phyloP scores from a whole-genome alignment of 768 basidiomycete genomes.

The Panaeolus papilionaceus region DNA sequence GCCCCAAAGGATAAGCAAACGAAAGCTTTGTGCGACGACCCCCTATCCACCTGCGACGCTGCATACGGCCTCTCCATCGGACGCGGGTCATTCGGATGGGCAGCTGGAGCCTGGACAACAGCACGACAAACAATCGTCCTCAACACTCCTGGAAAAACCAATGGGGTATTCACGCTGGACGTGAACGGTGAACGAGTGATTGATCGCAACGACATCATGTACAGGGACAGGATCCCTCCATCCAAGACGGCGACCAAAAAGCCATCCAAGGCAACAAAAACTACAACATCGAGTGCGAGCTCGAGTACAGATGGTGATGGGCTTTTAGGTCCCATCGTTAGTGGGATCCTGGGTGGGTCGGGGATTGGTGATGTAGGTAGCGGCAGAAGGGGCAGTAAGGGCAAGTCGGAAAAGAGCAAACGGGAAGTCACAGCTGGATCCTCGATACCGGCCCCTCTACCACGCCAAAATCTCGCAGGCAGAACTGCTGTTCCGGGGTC shows the following conservation, averaged over 20 bases:
- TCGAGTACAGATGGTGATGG: slow-evolving; percentile 20
- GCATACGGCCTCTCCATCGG: slow-evolving; percentile 79
- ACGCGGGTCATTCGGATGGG: slow-evolving; percentile 71
- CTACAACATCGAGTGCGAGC: slow-evolving; percentile 20
- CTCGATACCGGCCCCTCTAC: not conserved
- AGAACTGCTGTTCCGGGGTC: not conserved
- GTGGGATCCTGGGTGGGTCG: slow-evolving; percentile 26
- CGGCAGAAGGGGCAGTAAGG: slow-evolving; percentile 4
- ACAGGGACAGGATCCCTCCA: slow-evolving; percentile 46
- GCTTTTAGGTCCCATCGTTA: slow-evolving; percentile 29
- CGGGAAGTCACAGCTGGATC: not conserved
- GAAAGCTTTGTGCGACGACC: slow-evolving; percentile 58
- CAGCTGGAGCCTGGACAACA: slow-evolving; percentile 71
- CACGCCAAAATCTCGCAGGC: not conserved
- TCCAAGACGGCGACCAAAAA: slow-evolving; percentile 21
- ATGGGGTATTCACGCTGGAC: slow-evolving; percentile 68
- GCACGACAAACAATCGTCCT: slow-evolving; percentile 72
- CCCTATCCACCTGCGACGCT: slow-evolving; percentile 65
- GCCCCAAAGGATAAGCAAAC: slow-evolving; percentile 78
- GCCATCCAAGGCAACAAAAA: slow-evolving; percentile 11
- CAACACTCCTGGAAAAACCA: slow-evolving; percentile 75
- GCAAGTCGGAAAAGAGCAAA: not conserved
- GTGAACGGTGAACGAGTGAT: slow-evolving; percentile 68
- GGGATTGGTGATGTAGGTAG: slow-evolving; percentile 11
- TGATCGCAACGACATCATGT: slow-evolving; percentile 62